These are phyloP conservation scores for Symbiodinium pilosum DNA, from an alignment of 73 alveolate species.

Conservation along the genomic window DNA sequence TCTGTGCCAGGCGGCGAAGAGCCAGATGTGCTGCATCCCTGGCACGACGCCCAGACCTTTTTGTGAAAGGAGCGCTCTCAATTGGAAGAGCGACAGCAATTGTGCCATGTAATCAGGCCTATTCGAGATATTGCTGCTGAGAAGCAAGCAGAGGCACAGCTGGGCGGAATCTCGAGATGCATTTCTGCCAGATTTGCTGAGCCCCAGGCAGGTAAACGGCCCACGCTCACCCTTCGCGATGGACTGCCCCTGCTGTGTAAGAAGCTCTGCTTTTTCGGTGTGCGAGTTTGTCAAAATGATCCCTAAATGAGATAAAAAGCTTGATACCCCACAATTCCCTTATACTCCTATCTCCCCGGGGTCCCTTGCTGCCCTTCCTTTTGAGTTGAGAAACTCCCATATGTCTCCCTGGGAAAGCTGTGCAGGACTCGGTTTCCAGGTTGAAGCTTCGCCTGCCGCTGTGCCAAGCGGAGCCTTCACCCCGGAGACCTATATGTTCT, in stretches of 20 bases:
- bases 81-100: no score
- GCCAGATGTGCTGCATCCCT: conserved; percentile 68
- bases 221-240: conserved; percentile 33
- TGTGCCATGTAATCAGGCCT: conserved; percentile 18
- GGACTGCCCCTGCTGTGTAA: not conserved
- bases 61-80: no score
- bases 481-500: no score
- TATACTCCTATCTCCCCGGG: no score
- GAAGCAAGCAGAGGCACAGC: conserved; percentile 35
- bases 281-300: not conserved
- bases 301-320: not conserved
- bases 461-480: not conserved
- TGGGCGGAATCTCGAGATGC: no score
- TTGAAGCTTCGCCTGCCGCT: conserved; percentile 35
- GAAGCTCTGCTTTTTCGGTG: not conserved
- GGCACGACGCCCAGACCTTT: not conserved
- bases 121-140: conserved; percentile 59
- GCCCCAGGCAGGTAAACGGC: conserved; percentile 34
- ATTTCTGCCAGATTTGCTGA: no score
- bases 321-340: no score
- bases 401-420: not conserved
- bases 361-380: no score
- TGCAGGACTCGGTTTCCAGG: conserved; percentile 52
- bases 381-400: no score
- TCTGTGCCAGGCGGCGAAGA: not conserved